Percentiles rank a stretch among this genome's conserved stretches.
Conservation (phyloP, 352 stramenopile genomes). For the Phytophthora gonapodyides region DNA sequence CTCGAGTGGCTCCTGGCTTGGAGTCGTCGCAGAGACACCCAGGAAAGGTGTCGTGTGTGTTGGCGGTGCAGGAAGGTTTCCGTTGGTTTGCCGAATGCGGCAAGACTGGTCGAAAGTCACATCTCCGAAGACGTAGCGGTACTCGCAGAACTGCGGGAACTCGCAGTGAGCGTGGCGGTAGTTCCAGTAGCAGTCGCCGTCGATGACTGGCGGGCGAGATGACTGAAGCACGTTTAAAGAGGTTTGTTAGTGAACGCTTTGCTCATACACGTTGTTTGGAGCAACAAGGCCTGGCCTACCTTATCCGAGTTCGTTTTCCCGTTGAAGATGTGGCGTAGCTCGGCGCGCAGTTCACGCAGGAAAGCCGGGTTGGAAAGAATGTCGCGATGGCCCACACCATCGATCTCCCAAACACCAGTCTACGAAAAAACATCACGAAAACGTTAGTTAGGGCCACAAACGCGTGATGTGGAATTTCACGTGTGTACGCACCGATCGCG, state of each 20-base stretch:
- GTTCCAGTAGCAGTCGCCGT: constrained; percentile 87
- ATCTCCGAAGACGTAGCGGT: constrained; percentile 82
- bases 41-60: constrained; percentile 24
- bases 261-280: not conserved
- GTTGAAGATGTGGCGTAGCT: constrained; percentile 74
- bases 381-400: constrained; percentile 67
- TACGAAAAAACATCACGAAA: constrained; percentile 20
- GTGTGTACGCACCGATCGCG: constrained; percentile 39
- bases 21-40: constrained; percentile 34
- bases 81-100: constrained; percentile 44
- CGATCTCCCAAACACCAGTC: constrained; percentile 85
- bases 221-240: constrained; percentile 29
- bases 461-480: not conserved
- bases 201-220: constrained; percentile 67
- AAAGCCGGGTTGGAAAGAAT: constrained; percentile 77
- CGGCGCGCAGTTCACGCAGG: constrained; percentile 70
- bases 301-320: constrained; percentile 56
- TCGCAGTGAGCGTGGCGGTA: constrained; percentile 74
- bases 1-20: constrained; percentile 23
- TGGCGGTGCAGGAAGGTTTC: constrained; percentile 34
- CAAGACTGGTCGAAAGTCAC: constrained; percentile 85
- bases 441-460: not conserved
- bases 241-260: constrained; percentile 2
- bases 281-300: constrained; percentile 22
- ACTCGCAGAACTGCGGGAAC: constrained; percentile 81